phyloP scores from a whole-genome alignment of 305 asterid genomes.

The Nicotiana rustica region DNA sequence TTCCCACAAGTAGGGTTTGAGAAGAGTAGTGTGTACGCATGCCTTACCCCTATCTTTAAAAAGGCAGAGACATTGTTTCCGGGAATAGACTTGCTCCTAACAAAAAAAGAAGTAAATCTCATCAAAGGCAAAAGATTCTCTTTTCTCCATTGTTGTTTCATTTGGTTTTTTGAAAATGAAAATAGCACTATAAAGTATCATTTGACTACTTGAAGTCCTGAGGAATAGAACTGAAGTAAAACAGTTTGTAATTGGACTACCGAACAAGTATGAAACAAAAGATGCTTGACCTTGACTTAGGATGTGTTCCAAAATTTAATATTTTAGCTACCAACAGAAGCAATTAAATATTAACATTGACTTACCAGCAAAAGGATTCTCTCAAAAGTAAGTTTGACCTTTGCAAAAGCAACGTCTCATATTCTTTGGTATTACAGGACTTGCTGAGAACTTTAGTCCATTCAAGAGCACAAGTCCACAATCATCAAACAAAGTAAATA shows the following conservation, averaged over 20 bases:
- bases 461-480: not conserved
- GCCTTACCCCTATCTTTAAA: too few species aligned
- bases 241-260: not conserved
- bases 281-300: conserved; percentile 1
- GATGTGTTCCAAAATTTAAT: not conserved
- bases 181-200: not conserved
- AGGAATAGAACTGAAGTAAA: not conserved
- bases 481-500: conserved; percentile 11
- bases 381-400: conserved; percentile 10
- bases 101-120: too few species aligned
- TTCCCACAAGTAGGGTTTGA: too few species aligned
- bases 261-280: not conserved
- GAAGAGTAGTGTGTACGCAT: too few species aligned
- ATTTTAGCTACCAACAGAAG: not conserved
- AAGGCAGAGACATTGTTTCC: too few species aligned
- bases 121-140: not conserved
- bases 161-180: not conserved
- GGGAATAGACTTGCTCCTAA: too few species aligned
- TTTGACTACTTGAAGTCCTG: not conserved
- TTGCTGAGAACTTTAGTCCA: not conserved
- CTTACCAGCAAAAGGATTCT: not conserved
- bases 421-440: not conserved
- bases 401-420: conserved; percentile 5
- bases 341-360: not conserved
- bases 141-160: not conserved